phyloP scores from a whole-genome alignment of 257 asterid species.

The Rhazya stricta region DNA sequence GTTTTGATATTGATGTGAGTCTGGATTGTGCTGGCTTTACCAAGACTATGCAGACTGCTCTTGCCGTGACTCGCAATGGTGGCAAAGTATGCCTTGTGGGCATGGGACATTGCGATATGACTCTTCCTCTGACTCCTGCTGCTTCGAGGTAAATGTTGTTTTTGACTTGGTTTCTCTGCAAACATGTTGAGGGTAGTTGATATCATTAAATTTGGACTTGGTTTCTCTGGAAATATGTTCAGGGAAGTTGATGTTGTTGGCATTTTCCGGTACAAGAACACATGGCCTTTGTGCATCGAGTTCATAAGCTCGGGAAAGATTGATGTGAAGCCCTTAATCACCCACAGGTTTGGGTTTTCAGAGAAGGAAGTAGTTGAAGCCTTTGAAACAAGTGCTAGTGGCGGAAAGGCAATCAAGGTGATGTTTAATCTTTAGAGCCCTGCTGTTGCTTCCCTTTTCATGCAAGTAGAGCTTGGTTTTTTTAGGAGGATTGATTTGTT shows the following conservation, averaged over 20 bases:
- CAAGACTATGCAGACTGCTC: constrained; percentile 9
- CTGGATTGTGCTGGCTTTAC: constrained; percentile 6
- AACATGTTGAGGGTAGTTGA: too few relatives aligned
- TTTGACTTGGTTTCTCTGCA: too few relatives aligned
- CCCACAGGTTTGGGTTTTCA: constrained; percentile 60
- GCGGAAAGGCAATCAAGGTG: too few relatives aligned
- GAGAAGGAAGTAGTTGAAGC: background rate
- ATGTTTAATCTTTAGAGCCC: too few relatives aligned
- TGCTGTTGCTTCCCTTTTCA: too few relatives aligned
- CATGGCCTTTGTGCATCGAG: constrained; percentile 72
- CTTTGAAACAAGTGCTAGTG: too few relatives aligned
- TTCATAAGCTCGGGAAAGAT: constrained; percentile 61
- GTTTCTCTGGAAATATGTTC: too few relatives aligned
- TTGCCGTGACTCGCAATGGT: constrained; percentile 5
- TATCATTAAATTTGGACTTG: too few relatives aligned
- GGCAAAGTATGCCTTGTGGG: constrained; percentile 10
- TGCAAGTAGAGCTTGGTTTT: too few relatives aligned
- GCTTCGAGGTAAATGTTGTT: background rate
- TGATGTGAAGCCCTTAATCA: constrained; percentile 69
- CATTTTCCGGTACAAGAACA: constrained; percentile 65
- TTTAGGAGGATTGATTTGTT: too few relatives aligned
- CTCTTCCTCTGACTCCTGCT: constrained; percentile 12
- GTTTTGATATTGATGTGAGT: constrained; percentile 5
- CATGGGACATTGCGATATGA: constrained; percentile 14
- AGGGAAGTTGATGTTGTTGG: constrained; percentile 79